Evolutionary conservation across 345 rosid species (phyloP).

Genomic region (Theobroma cacao): DNA sequence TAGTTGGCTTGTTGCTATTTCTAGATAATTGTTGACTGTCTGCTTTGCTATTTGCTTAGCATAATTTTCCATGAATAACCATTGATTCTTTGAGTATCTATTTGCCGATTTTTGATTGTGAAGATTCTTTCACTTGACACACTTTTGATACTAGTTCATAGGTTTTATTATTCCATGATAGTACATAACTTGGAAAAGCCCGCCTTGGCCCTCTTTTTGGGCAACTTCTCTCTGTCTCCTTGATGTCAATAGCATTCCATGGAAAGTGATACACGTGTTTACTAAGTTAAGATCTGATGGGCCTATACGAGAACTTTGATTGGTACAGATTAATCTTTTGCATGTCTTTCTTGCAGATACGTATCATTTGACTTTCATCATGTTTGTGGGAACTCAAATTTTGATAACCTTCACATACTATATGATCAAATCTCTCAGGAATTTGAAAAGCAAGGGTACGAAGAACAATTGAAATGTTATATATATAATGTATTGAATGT

Average conservation of each 20-base stretch:
- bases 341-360: conserved; percentile 50
- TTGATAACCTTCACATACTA: conserved; percentile 64
- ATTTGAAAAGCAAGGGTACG: conserved; percentile 86
- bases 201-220: not conserved
- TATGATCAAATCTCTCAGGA: conserved; percentile 74
- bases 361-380: conserved; percentile 82
- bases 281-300: not conserved
- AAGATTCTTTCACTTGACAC: not conserved
- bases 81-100: not conserved
- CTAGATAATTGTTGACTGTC: not conserved
- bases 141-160: not conserved
- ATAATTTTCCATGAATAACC: conserved; percentile 5
- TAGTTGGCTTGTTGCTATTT: not conserved
- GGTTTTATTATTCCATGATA: not conserved
- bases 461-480: conserved; percentile 14
- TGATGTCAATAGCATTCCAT: not conserved
- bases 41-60: not conserved
- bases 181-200: not conserved
- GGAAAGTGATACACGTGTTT: not conserved
- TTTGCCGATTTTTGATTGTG: not conserved
- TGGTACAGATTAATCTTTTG: not conserved
- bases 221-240: not conserved
- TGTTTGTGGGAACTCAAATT: conserved; percentile 80
- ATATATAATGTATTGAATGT: conserved; percentile 3
- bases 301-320: not conserved